Base-by-base conservation (phyloP, 345 rosid species). In the Salix arbutifolia region DNA sequence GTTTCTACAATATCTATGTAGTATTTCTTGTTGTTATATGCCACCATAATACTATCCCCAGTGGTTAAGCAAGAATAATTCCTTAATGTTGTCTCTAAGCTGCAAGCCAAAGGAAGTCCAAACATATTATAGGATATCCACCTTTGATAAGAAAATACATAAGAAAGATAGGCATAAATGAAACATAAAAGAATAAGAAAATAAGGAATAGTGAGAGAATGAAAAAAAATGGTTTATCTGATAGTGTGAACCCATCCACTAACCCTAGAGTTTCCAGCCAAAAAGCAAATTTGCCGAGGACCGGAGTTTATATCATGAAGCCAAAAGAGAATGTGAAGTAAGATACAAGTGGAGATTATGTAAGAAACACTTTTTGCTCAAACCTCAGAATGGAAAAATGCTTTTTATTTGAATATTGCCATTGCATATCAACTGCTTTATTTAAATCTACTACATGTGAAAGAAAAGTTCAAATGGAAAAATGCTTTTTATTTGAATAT, bases 41-140 rank as follows among this genome's bases (percentile, higher is more conserved):
- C 97, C 80, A 96, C 99, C 99, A 96, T 96, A 77, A 96, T 93
- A 84, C 97, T 92, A 79, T 96, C 97, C 81, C 99, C 99, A 78
- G 94, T 87, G 28, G 99, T 93, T 80, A 96, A 87, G 87, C 99
- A 96, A 38, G 98, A 96, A 85, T 91, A 96, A 80, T 94, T 96
- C 87, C 99, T 91, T 67, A 96, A 83, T 4, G 99, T 92, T 38
- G 98, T 92, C 90, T 93, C 99, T 80, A 96, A 84, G 91, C 99
- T 96, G 89, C 83, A 87, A 25, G 9, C 70, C 56, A 65, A 83
- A 78, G 4, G 12, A 33, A 37, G 71, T 38, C 40, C 61, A 62
- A 16, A 69, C 35, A 73, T 40, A 69, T 61, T 33, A 50, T 6
- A 74, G 44, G 30, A 62, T 23, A 37, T 46, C 11, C 21, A 23